Evolutionary conservation across 352 stramenopile species (phyloP), one percentile per base, ranked within the genome.

Genomic region (Globisporangium irregulare): DNA sequence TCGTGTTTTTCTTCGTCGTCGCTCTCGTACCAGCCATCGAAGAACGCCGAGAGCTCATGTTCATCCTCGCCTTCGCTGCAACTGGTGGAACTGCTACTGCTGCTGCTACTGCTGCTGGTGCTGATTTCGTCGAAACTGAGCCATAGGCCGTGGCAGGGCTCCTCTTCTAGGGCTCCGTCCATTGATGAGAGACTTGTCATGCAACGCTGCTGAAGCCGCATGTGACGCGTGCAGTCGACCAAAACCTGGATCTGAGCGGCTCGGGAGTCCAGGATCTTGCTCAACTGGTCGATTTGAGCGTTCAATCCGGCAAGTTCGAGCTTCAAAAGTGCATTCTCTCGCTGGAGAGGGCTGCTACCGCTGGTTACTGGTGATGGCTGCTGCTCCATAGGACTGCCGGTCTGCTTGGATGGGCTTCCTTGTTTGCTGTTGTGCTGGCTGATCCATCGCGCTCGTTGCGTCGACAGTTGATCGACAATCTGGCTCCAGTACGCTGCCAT

Each of bases 401-500:
- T 25, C 15, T 34, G 41, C 41, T 29, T 6, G 4, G n/a, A 48
- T 18, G 43, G 43, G 41, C 41, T 50, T n/a, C 43, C 18, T 6
- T 12, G 59, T 15, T 38, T 22, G 18, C 20, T 25, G 9, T 5
- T 27, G 38, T 38, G n/a, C 18, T 57, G 54, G 9, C 20, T 38
- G n/a, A 59, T 41, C 63, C 63, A 68, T 5, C 63, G 63, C 12
- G 38, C 29, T n/a, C 63, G 63, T 3, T 54, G 63, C 38, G 32
- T 59, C 4, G 63, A 41, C 20, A 68, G n/a, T 9, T 68, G 54
- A 8, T 8, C 34, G 4, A 68, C n/a, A 43, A 63, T 10, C 2
- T 68, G 54, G 54, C 22, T 62, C 63, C 63, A 68, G 41, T 68
- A 68, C 38, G 41, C 56, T 41, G 41, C 20, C 63, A 70, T 70